Base-by-base conservation (phyloP, 1,139 yeast genomes). In the Taphrina flavorubra region DNA sequence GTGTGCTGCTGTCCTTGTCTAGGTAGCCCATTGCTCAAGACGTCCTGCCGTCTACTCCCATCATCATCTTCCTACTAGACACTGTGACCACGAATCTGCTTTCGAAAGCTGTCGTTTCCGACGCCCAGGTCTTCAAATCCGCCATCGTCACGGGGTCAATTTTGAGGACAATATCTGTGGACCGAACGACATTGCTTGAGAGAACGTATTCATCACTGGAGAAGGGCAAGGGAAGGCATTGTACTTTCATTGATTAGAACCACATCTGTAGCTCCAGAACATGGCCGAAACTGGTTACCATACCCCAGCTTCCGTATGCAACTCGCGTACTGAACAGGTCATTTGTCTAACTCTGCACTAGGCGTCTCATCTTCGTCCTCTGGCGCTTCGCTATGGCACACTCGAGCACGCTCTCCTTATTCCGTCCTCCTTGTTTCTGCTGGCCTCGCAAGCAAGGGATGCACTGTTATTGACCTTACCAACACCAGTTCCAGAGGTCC, bases 401-500 rank as follows among this genome's bases (percentile, higher is more conserved):
- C 85, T 92, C 71, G 98, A 94, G 81, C 92, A 92, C 79, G 88
- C 94, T 51, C 81, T 92, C 69, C 83, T 92, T 75, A 94, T 94
- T 70, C 97, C 98, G 64, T 87, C 95, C 61, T 85, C 87, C 70
- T 83, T 88, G 70, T 89, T 90, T 77, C 86, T 90, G 76, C 85
- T 87, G 75, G 90, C 90, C 77, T 88, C 94, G 71, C 97, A 92
- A 80, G 84, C 95, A 74, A 88, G 90, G 75, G 96, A 92, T 74
- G 96, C 88, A 78, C 94, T 94, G 78, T 81, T 81, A 76, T 89
- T 90, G 77, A 82, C 87, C 51, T 84, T 92, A 74, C 97, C 97
- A 31, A 84, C 83, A 65, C 87, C 88, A 58, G 89, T 97, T 55
- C 97, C 90, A 76, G 95, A 89, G 31, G 87, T 84, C 75, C 94